phyloP scores from a whole-genome alignment of 495 filamentous ascomycete genomes.

The Paragyromitra xinjiangensis region DNA sequence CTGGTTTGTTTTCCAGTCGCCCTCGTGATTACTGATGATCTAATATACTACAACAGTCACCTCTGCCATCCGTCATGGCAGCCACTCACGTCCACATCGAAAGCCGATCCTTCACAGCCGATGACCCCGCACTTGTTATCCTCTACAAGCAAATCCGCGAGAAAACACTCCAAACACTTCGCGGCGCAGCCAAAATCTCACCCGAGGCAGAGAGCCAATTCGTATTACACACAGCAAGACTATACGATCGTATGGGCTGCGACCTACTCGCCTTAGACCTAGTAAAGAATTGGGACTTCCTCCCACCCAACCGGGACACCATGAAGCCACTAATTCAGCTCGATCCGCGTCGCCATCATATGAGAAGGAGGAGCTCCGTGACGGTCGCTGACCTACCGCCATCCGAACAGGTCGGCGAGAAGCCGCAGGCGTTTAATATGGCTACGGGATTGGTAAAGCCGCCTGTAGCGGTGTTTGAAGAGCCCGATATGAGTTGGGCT shows the following conservation, averaged over 20 bases:
- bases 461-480: constrained; percentile 83
- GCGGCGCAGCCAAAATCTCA: constrained; percentile 82
- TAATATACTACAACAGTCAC: constrained; percentile 65
- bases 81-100: constrained; percentile 58
- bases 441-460: constrained; percentile 65
- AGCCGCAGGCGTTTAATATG: constrained; percentile 37
- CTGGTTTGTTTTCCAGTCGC: constrained; percentile 63
- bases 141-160: constrained; percentile 88
- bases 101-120: constrained; percentile 81
- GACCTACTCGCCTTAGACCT: constrained; percentile 90
- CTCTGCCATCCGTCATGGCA: constrained; percentile 75
- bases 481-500: constrained; percentile 80
- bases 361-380: constrained; percentile 71
- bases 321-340: constrained; percentile 57
- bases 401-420: constrained; percentile 28
- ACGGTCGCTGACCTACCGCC: constrained; percentile 80
- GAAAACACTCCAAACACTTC: constrained; percentile 83
- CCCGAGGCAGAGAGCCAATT: constrained; percentile 86
- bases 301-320: constrained; percentile 65
- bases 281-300: constrained; percentile 88
- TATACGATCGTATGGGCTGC: constrained; percentile 96
- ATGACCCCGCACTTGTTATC: constrained; percentile 87
- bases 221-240: constrained; percentile 82
- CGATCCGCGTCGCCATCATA: constrained; percentile 71
- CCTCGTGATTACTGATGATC: constrained; percentile 28